Base-by-base conservation (phyloP, 2,329 filamentous ascomycete species). In the Pestalotiopsis sp. region DNA sequence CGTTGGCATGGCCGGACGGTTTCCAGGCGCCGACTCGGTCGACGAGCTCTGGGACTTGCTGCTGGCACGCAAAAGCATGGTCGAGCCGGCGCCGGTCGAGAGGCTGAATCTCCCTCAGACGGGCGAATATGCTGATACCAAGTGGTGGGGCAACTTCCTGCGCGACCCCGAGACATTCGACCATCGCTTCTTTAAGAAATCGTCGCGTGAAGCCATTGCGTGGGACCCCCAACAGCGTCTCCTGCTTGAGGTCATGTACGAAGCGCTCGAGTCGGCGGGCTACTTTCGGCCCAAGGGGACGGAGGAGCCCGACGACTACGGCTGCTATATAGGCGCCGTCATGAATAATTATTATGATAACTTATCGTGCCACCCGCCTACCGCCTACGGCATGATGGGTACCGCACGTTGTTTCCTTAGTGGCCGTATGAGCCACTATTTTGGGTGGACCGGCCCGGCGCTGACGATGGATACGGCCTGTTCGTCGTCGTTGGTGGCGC, bases 271-370 rank as follows among this genome's bases (percentile, higher is more conserved):
- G 14, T 70, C 72, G 25, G 76, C 71, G 1, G 74, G 79, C 4
- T 75, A 77, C 52, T 73, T 73, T 66, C 41, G 65, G 61, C 7
- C 65, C 6, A 40, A 57, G 1, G 45, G 66, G 2, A 59, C 71
- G 12, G 52, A 59, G 14, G 70, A 74, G 2, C 69, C 31, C 17
- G 52, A 70, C 23, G 71, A 81, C 4, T 66, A 66, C 11, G 83
- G 83, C 2, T 79, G 76, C 31, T 85, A 80, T 59, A 73, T 84
- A 2, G 82, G 82, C 4, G 73, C 75, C 4, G 76, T 74, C 36
- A 71, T 68, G 0, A 73, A 71, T 7, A 81, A 85, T 65, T 85
- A 85, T 67, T 78, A 83, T 7, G 66, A 79, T 60, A 84, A 85
- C 66, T 71, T 83, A 1, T 75, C 77, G 3, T 79, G 77, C 27